Evolutionary conservation across 495 filamentous ascomycete species (phyloP), one percentile per base, ranked within the genome.

Genomic region (Extremus antarcticus): DNA sequence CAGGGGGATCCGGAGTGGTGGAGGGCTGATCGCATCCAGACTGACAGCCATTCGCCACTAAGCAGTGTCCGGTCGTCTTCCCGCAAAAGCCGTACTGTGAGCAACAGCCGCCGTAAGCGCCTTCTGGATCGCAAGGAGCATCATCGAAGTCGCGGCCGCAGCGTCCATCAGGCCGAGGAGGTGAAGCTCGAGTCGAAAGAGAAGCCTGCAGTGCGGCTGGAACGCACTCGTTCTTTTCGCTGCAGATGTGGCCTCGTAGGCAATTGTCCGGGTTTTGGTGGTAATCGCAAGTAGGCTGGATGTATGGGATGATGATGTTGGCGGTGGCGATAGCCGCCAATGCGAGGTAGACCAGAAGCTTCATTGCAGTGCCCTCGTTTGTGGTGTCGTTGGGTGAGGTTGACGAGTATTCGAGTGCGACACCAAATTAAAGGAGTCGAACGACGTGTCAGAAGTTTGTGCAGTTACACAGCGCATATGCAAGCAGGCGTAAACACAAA

Each of bases 231-330:
- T 60, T 61, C 35, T 68, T 51, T n/a, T 61, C 50, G 16, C 47
- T 59, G 59, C 72, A 73, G 20, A 54, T 40, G 59, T 73, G 72
- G 25, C 71, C 70, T 22, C 64, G 61, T 20, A 74, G 62, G 51
- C 71, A 74, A 29, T 63, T 66, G 40, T 58, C 50, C 19, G 53
- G 55, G 11, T 38, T 62, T 17, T 43, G 25, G 38, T 17, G 17
- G 23, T 9, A 16, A 55, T 67, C 55, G 53, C 71, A 74, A 25
- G 35, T 63, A 21, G 72, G 57, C n/a, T 64, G 60, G 9, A 70
- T 63, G 54, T 69, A 63, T 21, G 61, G 65, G 57, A 74, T 69
- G 21, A 69, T 68, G 39, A 74, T 72, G 35, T 72, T 74, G 17
- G 62, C 67, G 17, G 58, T 40, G 22, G 49, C 23, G 20, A 50